A percentile compares a stretch with the other conserved stretches of the same genome.
These are phyloP conservation scores for Aphanomyces euteiches DNA, from an alignment of 352 stramenopile genomes.

Conservation along the genomic window DNA sequence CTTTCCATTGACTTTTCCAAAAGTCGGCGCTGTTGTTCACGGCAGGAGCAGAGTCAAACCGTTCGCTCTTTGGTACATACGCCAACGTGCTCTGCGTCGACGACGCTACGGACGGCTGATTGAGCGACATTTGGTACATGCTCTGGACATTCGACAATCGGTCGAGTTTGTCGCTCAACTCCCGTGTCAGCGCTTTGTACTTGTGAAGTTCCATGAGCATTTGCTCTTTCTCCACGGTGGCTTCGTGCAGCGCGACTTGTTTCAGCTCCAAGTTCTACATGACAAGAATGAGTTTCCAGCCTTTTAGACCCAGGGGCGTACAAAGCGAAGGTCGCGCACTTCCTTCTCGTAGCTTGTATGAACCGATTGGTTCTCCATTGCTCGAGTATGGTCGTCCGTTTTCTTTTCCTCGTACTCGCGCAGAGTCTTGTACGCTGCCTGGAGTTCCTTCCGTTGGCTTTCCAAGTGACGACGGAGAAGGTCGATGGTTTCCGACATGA, in stretches of 20 bases:
- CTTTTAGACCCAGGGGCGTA: not conserved
- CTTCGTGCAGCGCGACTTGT: conserved; percentile 29
- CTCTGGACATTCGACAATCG: conserved; percentile 4
- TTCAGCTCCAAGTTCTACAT: conserved; percentile 28
- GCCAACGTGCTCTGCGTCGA: conserved; percentile 6
- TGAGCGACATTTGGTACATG: conserved; percentile 22
- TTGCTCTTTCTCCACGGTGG: conserved; percentile 27
- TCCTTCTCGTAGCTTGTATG: conserved; percentile 24
- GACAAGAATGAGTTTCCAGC: not conserved
- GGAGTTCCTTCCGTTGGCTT: conserved; percentile 25
- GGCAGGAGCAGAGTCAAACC: conserved; percentile 18
- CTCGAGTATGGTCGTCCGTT: conserved; percentile 6
- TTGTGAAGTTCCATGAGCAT: conserved; percentile 23
- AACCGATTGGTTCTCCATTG: conserved; percentile 4
- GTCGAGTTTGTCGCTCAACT: conserved; percentile 16
- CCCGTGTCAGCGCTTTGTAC: conserved; percentile 27
- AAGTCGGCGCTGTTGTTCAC: conserved; percentile 24
- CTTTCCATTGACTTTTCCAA: conserved; percentile 29
- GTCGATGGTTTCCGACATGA: conserved; percentile 31
- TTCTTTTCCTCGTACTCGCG: conserved; percentile 28
- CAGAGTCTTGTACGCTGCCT: conserved; percentile 24
- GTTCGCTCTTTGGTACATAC: conserved; percentile 28
- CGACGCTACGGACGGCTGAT: conserved; percentile 15
- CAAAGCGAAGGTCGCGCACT: conserved; percentile 26
- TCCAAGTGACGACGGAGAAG: conserved; percentile 26